A percentile compares a stretch with the other conserved stretches of the same genome.
Conservation (phyloP, 176 grass and related monocot genomes). For the Carex parvula region DNA sequence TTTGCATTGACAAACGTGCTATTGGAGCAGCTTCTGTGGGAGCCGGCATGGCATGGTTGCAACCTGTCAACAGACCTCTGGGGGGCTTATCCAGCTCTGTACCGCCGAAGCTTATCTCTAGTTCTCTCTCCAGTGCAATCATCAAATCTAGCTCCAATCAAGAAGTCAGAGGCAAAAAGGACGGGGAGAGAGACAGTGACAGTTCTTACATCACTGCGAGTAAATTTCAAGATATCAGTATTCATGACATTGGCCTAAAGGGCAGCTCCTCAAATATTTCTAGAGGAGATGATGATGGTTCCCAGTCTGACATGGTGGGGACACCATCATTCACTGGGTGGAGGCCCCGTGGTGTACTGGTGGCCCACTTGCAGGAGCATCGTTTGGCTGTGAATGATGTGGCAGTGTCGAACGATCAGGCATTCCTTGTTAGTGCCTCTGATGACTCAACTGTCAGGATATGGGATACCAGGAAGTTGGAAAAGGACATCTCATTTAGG, state of each 20-base stretch:
- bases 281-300: slow-evolving; percentile 38
- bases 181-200: slow-evolving; percentile 45
- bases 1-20: slow-evolving; percentile 55
- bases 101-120: slow-evolving; percentile 42
- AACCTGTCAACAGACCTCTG: slow-evolving; percentile 50
- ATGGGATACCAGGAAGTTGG: slow-evolving; percentile 96
- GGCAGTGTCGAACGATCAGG: slow-evolving; percentile 65
- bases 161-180: slow-evolving; percentile 22
- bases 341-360: slow-evolving; percentile 88
- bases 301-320: slow-evolving; percentile 55
- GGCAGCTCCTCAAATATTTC: slow-evolving; percentile 42
- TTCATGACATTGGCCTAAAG: slow-evolving; percentile 51
- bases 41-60: slow-evolving; percentile 56
- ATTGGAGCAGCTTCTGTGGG: slow-evolving; percentile 42
- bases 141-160: slow-evolving; percentile 28
- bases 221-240: slow-evolving; percentile 64
- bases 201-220: slow-evolving; percentile 55
- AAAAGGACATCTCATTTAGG: slow-evolving; percentile 96
- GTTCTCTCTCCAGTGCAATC: slow-evolving; percentile 42
- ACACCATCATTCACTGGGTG: slow-evolving; percentile 63
- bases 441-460: slow-evolving; percentile 92
- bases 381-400: slow-evolving; percentile 81
- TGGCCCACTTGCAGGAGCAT: slow-evolving; percentile 96
- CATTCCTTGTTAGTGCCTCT: slow-evolving; percentile 82
- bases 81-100: slow-evolving; percentile 41